A percentile compares a stretch with the other conserved stretches of the same genome.
These are phyloP conservation scores for Populus alba DNA, from an alignment of 345 rosid species.

Conservation along the genomic window DNA sequence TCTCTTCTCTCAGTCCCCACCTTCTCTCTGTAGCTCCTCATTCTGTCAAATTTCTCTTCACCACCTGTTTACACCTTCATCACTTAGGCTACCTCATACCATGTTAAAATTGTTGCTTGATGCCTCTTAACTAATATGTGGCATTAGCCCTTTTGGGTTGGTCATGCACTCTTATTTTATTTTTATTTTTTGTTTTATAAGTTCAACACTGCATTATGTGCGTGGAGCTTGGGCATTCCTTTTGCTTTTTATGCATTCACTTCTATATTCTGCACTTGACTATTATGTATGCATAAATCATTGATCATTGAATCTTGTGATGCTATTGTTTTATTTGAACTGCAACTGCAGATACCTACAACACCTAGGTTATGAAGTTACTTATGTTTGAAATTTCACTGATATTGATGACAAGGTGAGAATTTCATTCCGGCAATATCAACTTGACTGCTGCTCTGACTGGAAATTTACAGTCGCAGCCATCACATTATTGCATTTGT, in stretches of 20 bases:
- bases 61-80: too few species aligned
- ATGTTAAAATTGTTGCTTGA: neutral
- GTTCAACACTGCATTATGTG: neutral
- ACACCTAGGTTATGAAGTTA: constrained; percentile 70
- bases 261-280: neutral
- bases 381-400: constrained; percentile 76
- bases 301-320: neutral
- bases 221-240: neutral
- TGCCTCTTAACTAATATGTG: neutral
- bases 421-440: neutral
- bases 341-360: constrained; percentile 58
- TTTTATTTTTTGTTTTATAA: neutral
- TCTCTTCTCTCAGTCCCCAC: too few species aligned
- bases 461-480: neutral
- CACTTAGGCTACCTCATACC: neutral
- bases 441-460: neutral
- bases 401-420: constrained; percentile 92
- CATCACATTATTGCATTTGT: neutral
- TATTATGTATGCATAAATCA: neutral
- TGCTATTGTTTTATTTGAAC: neutral
- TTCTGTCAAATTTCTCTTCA: too few species aligned
- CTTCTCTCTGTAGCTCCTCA: too few species aligned
- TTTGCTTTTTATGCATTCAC: neutral
- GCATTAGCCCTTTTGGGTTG: neutral
- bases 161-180: neutral